Base-by-base conservation (phyloP, 2,329 filamentous ascomycete genomes). In the Diaporthe humulicola region DNA sequence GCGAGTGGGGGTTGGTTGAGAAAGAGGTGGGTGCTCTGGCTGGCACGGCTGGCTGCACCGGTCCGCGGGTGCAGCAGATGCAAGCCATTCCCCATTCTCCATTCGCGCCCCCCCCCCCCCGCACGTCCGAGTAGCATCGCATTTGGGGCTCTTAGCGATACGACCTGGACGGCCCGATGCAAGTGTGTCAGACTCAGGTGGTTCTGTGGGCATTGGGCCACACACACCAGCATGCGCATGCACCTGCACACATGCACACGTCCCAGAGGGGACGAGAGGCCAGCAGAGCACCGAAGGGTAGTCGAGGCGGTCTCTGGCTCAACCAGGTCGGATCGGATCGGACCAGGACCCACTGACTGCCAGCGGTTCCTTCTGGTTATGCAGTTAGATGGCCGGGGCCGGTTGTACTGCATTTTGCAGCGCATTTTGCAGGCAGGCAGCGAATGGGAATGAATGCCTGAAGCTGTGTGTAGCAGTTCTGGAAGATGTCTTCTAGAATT, bases 401-500 rank as follows among this genome's bases (percentile, higher is more conserved):
- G 64, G 64, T 69, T 54, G 22, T 33, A 69, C 33, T 54, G 45
- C 64, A 56, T 54, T 36, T 50, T n/a, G 48, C 22, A 50, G 48
- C n/a, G n/a, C n/a, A n/a, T n/a, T n/a, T n/a, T n/a, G 48, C 48
- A 50, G 48, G 48, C 48, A 14, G 19, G 50, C 56, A 58, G 19
- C 30, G 10, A 38, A 58, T 58, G 56, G 56, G 9, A 33, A 19
- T 8, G 9, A 33, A 19, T 8, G 58, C 19, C 40, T 8, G 14
- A 38, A 12, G 19, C 36, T 30, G 33, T 30, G 74, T 70, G 71
- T 48, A 73, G 64, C 48, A 19, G 42, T 74, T 67, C 72, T 76
- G 50, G 74, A 70, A 75, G 74, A 10, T 48, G n/a, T 58, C 70
- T 57, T 73, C 74, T 57, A 73, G 71, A 73, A 73, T 19, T 30